Percentiles rank a stretch among this genome's conserved stretches.
phyloP scores from a whole-genome alignment of 1,139 yeast genomes.

The Kodamaea derodonti region DNA sequence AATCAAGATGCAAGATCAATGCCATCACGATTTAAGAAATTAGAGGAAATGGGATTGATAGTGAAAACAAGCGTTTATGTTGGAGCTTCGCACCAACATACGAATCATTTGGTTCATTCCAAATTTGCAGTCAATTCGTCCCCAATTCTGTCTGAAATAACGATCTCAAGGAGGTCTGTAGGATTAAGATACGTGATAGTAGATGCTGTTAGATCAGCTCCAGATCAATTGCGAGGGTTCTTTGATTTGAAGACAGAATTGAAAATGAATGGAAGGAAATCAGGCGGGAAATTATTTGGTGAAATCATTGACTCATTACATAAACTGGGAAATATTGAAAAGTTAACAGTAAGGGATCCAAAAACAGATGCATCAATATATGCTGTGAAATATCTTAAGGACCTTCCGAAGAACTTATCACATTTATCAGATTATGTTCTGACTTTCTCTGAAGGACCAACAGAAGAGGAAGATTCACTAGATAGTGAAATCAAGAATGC shows the following conservation, averaged over 20 bases:
- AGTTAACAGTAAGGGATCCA: constrained; percentile 54
- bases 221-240: constrained; percentile 63
- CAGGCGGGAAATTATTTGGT: constrained; percentile 48
- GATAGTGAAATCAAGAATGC: not conserved
- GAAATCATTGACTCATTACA: constrained; percentile 51
- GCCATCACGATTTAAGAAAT: constrained; percentile 54
- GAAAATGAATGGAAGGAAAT: constrained; percentile 44
- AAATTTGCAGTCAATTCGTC: constrained; percentile 25
- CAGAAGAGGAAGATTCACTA: not conserved
- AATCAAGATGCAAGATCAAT: constrained; percentile 72
- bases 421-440: constrained; percentile 24
- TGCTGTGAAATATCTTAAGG: constrained; percentile 59
- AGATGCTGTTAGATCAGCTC: constrained; percentile 57
- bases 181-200: constrained; percentile 40
- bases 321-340: constrained; percentile 50
- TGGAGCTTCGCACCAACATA: constrained; percentile 41
- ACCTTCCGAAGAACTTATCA: constrained; percentile 35
- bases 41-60: constrained; percentile 49
- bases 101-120: constrained; percentile 45
- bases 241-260: constrained; percentile 63
- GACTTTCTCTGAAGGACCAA: constrained; percentile 4
- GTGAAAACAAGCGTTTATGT: constrained; percentile 37
- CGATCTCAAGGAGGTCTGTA: constrained; percentile 28
- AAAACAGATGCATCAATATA: constrained; percentile 46
- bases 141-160: constrained; percentile 15